A percentile compares a stretch with the other conserved stretches of the same genome.
Evolutionary conservation across 306 rosid genomes (phyloP).

Genomic region (Trifolium fragiferum): DNA sequence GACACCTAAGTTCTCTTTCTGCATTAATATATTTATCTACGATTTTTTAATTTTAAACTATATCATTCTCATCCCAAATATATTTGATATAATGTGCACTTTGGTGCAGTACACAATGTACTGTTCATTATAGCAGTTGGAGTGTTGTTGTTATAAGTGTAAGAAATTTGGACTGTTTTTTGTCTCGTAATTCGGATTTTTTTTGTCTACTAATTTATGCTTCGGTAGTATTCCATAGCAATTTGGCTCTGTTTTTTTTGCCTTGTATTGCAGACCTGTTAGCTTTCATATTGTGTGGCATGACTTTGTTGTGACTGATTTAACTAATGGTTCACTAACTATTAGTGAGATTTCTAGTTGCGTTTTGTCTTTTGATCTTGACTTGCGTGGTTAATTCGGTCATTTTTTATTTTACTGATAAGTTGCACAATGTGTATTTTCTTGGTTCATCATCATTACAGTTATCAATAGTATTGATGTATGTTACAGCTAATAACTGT

Average conservation of each 20-base stretch:
- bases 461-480: not conserved
- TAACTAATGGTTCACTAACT: not conserved
- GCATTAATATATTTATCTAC: too few species aligned
- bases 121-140: constrained; percentile 1
- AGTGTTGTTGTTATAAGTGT: constrained; percentile 8
- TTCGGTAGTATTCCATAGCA: not conserved
- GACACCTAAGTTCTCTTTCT: too few species aligned
- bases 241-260: not conserved
- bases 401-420: not conserved
- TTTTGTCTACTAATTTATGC: not conserved
- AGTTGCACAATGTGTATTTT: not conserved
- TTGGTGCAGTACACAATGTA: not conserved
- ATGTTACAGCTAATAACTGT: constrained; percentile 3
- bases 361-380: not conserved
- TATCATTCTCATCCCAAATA: constrained; percentile 5
- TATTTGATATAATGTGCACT: constrained; percentile 1
- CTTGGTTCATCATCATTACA: not conserved
- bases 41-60: not conserved
- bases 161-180: constrained; percentile 7
- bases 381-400: not conserved
- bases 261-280: not conserved
- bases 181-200: not conserved
- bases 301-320: not conserved
- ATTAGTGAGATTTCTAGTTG: constrained; percentile 6
- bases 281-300: not conserved